Percentiles rank a stretch among this genome's conserved stretches.
phyloP scores from a whole-genome alignment of 768 basidiomycete species.

The Phlebiopsis flavidoalba region DNA sequence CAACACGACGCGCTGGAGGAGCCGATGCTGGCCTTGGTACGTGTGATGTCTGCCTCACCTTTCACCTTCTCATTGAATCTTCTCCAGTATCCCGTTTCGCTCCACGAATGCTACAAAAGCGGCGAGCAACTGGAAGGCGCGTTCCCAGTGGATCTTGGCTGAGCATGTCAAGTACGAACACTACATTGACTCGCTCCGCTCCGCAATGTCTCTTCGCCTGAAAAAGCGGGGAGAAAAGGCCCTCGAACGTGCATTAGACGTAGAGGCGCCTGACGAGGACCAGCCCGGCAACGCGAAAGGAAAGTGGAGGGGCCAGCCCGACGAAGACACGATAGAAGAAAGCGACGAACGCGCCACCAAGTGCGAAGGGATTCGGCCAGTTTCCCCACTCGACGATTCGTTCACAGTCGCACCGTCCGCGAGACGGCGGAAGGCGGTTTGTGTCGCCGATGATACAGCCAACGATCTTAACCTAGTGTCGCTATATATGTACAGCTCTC shows the following conservation, averaged over 20 bases:
- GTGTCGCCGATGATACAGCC: background rate
- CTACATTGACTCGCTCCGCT: slow-evolving; percentile 86
- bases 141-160: slow-evolving; percentile 80
- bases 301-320: slow-evolving; percentile 35
- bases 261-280: slow-evolving; percentile 29
- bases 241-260: slow-evolving; percentile 52
- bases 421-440: slow-evolving; percentile 32
- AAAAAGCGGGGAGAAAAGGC: slow-evolving; percentile 90
- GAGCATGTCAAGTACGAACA: slow-evolving; percentile 96
- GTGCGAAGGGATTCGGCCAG: slow-evolving; percentile 18
- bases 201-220: slow-evolving; percentile 78
- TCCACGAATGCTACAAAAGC: slow-evolving; percentile 73
- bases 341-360: slow-evolving; percentile 36
- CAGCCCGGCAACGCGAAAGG: slow-evolving; percentile 25
- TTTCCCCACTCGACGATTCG: slow-evolving; percentile 14
- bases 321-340: slow-evolving; percentile 44
- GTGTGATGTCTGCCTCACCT: slow-evolving; percentile 13
- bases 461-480: background rate
- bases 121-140: slow-evolving; percentile 87
- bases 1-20: slow-evolving; percentile 78
- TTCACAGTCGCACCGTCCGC: slow-evolving; percentile 34
- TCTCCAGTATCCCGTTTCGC: slow-evolving; percentile 70
- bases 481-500: slow-evolving; percentile 2
- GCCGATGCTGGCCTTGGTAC: slow-evolving; percentile 78
- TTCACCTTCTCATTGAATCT: slow-evolving; percentile 10